Conservation (phyloP, 441 rosid species). For the Raphanus hybrid region DNA sequence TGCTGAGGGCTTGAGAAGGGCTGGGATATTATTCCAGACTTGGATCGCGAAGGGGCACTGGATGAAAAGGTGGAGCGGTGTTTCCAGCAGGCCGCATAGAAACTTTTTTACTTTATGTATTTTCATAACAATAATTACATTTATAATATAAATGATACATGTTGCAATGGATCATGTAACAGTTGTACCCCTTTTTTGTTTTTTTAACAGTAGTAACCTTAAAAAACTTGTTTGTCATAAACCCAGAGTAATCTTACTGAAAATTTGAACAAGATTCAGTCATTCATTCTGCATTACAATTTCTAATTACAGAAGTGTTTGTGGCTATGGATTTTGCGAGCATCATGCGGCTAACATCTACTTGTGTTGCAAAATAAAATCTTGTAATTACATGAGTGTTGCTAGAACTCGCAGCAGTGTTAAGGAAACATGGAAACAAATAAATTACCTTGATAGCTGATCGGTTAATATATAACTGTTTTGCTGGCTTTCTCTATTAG, state of each 20-base stretch:
- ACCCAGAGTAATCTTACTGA: not conserved
- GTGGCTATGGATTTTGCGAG: not conserved
- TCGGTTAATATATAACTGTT: not conserved
- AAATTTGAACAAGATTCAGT: not conserved
- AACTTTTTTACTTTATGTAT: not conserved
- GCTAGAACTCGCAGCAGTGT: not conserved
- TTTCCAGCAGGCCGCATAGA: too few species aligned
- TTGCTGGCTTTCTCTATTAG: not conserved
- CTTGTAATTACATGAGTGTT: not conserved
- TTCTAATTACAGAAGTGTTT: not conserved
- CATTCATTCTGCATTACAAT: not conserved
- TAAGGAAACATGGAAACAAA: too few species aligned
- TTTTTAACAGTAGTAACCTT: not conserved
- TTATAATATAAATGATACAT: not conserved
- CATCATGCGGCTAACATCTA: not conserved
- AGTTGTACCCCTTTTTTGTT: too few species aligned
- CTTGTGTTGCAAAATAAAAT: not conserved
- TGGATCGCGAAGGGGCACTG: too few species aligned
- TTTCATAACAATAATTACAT: not conserved
- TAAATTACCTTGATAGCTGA: too few species aligned
- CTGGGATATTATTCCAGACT: too few species aligned
- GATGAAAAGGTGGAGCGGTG: too few species aligned
- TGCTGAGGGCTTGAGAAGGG: too few species aligned
- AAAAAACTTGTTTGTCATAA: not conserved
- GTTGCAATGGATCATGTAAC: not conserved